Base-by-base conservation (phyloP, 78 protist genomes). In the Salpingoeca rosetta region DNA sequence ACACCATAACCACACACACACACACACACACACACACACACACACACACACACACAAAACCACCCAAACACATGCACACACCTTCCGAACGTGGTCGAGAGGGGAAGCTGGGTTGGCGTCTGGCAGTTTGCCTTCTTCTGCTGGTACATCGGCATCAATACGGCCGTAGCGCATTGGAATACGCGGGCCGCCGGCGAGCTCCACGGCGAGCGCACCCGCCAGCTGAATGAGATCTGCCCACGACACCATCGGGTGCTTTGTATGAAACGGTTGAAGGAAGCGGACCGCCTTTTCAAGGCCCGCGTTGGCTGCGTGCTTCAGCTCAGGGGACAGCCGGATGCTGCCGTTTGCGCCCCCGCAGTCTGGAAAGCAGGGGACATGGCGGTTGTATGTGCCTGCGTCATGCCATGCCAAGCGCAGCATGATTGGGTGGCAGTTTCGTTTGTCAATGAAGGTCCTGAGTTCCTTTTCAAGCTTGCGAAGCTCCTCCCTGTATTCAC, bases 371-470 rank as follows among this genome's bases (percentile, higher is more conserved):
- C 17, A 17, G 65, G 31, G 65, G 65, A 22, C 65, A 51, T 22
- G 35, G 75, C 51, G 73, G 84, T 75, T 65, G 84, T 35, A 91
- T 2, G 92, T 80, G 45, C 91, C 93, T 0, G 88, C 31, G 41
- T 57, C 81, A 41, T 91, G 93, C 91, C 91, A 91, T 24, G 92
- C 88, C 27, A 91, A 80, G 27, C 93, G 88, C 17, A 91, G 88
- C 38, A 91, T 12, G 36, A 73, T 56, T 24, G 93, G 93, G 79
- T 76, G 76, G 57, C 3, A 40, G 31, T 28, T 24, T 17, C 80
- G 45, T 11, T 84, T 80, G 81, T 84, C 80, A 31, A 77, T 40
- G 17, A 77, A 77, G 56, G 40, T 17, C 36, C 36, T 12, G 17
- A 77, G 42, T 17, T 77, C 81, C 17, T 24, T 17, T 77, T 77